Evolutionary conservation across 345 rosid species (phyloP), one percentile per base, ranked within the genome.

Genomic region (Corymbia maculata): DNA sequence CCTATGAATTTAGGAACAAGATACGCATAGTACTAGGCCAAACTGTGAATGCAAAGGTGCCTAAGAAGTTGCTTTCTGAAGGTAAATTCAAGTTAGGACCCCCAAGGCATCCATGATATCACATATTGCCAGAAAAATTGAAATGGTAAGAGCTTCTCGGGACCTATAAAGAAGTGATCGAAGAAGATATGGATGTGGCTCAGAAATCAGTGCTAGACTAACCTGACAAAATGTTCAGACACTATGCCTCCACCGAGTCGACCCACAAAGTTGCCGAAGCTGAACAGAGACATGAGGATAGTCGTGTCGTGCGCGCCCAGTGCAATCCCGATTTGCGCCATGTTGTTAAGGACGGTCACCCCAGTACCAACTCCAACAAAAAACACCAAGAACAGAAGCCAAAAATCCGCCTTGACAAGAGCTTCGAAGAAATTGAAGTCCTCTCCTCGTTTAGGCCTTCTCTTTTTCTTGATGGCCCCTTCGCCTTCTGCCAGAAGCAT

Each of bases 211-310:
- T 32, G 45, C 52, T 55, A 49, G 24, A 88, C 92, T 66, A 10
- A 94, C 96, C 96, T 94, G 89, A 95, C 95, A 90, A 93, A 95
- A 89, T 95, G 93, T 85, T 95, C 96, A 61, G 96, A 95, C 53
- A 95, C 86, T 6, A 70, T 59, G 7, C 97, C 97, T 19, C 96
- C 94, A 32, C 96, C 94, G 55, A 95, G 95, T 44, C 96, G 95
- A 66, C 97, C 96, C 14, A 90, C 85, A 86, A 95, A 95, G 90
- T 95, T 94, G 91, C 95, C 94, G 75, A 95, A 95, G 92, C 96
- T 94, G 93, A 95, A 94, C 28, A 95, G 91, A 52, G 96, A 92
- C 88, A 95, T 88, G 91, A 95, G 90, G 44, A 92, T 90, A n/a
- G 95, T 93, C 12, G 95, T 94, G 30, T 94, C 89, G 17, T 93